Percentiles rank a stretch among this genome's conserved stretches.
Evolutionary conservation across 306 rosid genomes (phyloP).

Genomic region (Casuarina glauca): DNA sequence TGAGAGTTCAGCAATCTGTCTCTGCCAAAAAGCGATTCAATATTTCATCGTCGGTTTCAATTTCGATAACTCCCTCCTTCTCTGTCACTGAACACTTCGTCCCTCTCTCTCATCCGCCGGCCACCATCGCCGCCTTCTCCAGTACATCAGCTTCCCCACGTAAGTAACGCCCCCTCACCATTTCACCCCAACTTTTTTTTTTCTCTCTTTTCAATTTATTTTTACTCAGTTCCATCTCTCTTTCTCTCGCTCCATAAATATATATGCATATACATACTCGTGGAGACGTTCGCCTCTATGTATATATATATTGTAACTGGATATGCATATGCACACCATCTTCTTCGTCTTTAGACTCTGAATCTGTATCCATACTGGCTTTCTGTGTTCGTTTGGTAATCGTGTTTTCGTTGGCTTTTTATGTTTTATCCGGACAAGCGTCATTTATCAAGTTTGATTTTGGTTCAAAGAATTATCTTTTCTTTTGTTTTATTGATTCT

Average conservation of each 20-base stretch:
- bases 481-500: background rate
- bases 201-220: conserved; percentile 15
- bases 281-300: background rate
- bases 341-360: background rate
- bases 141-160: conserved; percentile 71
- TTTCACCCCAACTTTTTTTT: conserved; percentile 20
- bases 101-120: conserved; percentile 69
- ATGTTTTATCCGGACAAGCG: background rate
- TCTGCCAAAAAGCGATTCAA: conserved; percentile 6
- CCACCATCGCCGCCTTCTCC: conserved; percentile 59
- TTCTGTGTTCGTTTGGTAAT: background rate
- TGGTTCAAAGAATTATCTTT: background rate
- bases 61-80: conserved; percentile 34
- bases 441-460: background rate
- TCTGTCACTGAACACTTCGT: conserved; percentile 3
- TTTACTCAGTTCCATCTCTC: conserved; percentile 25
- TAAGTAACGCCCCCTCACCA: conserved; percentile 41
- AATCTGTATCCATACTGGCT: conserved; percentile 5
- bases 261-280: background rate
- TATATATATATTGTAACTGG: background rate
- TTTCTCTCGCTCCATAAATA: background rate
- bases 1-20: conserved; percentile 4
- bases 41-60: background rate
- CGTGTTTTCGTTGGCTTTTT: background rate
- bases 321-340: background rate